These are phyloP conservation scores for Colletotrichum sp. DNA, from an alignment of 2,329 filamentous ascomycete species.

Conservation along the genomic window DNA sequence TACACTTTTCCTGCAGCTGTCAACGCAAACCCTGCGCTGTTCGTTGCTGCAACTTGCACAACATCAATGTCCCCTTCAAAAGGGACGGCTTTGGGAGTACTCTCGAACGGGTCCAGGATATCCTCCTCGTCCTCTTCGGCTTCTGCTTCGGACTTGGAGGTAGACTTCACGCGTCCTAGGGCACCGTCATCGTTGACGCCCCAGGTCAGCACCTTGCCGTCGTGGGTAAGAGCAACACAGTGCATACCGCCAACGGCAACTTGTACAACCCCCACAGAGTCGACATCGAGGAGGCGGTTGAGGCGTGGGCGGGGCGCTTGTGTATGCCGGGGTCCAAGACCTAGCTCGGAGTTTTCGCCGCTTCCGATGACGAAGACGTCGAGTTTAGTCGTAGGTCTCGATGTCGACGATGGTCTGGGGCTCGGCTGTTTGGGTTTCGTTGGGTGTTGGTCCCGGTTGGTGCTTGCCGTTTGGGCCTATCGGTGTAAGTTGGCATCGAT, in stretches of 20 bases:
- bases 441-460: neutral
- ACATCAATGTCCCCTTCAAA: conserved; percentile 56
- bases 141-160: conserved; percentile 35
- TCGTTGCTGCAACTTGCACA: conserved; percentile 64
- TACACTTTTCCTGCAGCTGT: conserved; percentile 67
- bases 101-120: conserved; percentile 40
- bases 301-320: conserved; percentile 31
- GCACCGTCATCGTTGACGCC: conserved; percentile 71
- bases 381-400: neutral
- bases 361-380: conserved; percentile 17
- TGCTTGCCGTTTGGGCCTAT: neutral
- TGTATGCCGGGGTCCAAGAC: neutral
- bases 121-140: conserved; percentile 41
- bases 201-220: conserved; percentile 69
- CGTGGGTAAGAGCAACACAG: conserved; percentile 63
- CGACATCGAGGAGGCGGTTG: conserved; percentile 58
- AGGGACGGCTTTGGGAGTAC: conserved; percentile 58
- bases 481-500: neutral
- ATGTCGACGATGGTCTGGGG: neutral
- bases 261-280: conserved; percentile 62
- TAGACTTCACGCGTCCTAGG: conserved; percentile 58
- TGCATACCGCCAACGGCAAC: conserved; percentile 70
- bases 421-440: neutral
- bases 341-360: conserved; percentile 16
- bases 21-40: conserved; percentile 66